phyloP scores from a whole-genome alignment of 1,139 yeast species.

The Pichia sp. region DNA sequence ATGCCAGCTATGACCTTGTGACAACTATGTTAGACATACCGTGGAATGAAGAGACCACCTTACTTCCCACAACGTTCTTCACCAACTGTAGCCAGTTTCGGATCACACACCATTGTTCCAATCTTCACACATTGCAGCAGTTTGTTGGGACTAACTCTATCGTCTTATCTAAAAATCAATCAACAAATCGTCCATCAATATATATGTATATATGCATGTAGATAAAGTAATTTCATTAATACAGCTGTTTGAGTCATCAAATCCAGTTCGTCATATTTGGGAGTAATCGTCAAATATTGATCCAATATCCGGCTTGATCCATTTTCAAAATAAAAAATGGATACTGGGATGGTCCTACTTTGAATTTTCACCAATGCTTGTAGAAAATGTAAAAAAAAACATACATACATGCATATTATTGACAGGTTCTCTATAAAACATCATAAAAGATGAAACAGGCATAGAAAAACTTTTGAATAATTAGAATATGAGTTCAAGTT shows the following conservation, averaged over 20 bases:
- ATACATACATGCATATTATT: background rate
- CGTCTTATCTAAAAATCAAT: background rate
- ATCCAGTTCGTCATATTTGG: background rate
- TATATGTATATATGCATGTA: background rate
- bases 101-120: background rate
- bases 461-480: background rate
- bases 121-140: background rate
- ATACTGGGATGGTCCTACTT: slow-evolving; percentile 8
- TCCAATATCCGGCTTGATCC: slow-evolving; percentile 3
- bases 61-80: background rate
- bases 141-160: background rate
- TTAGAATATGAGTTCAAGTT: background rate
- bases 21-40: background rate
- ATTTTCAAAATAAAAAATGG: background rate
- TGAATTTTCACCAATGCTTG: background rate
- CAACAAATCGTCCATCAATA: background rate
- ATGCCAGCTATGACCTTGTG: no score
- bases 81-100: background rate
- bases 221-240: background rate
- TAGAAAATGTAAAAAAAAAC: background rate
- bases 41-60: background rate
- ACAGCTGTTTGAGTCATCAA: background rate
- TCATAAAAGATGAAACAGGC: background rate
- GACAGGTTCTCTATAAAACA: background rate
- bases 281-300: background rate